Evolutionary conservation across 176 grass and related monocot genomes (phyloP).

Genomic region (Avena atlantica): DNA sequence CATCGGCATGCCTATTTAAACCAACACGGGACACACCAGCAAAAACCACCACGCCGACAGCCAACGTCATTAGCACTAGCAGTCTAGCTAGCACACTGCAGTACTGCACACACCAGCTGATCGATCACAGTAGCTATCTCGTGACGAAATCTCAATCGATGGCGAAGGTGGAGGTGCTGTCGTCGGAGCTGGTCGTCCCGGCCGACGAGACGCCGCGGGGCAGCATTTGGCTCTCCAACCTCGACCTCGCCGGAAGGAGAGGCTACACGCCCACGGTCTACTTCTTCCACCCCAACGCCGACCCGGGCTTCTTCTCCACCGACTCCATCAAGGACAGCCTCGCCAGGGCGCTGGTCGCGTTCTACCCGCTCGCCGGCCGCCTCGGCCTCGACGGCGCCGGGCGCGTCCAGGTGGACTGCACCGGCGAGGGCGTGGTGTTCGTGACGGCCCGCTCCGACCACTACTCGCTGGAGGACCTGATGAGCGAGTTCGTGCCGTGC

Average conservation of each 20-base stretch:
- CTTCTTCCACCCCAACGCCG: slow-evolving; percentile 48
- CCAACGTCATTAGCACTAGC: too few relatives aligned
- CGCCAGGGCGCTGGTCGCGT: slow-evolving; percentile 49
- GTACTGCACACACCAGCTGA: too few relatives aligned
- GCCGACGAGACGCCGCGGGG: not conserved
- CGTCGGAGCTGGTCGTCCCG: too few relatives aligned
- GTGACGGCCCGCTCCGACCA: slow-evolving; percentile 37
- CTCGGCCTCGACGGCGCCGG: slow-evolving; percentile 30
- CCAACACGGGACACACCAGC: too few relatives aligned
- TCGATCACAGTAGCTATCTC: too few relatives aligned
- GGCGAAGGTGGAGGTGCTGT: too few relatives aligned
- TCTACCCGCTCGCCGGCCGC: slow-evolving; percentile 77
- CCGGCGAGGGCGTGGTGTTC: slow-evolving; percentile 63
- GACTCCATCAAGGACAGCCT: slow-evolving; percentile 53
- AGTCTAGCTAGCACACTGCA: too few relatives aligned
- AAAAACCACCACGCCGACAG: too few relatives aligned
- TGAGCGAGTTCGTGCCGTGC: slow-evolving; percentile 57
- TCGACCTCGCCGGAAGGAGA: slow-evolving; percentile 50
- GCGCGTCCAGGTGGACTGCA: slow-evolving; percentile 69
- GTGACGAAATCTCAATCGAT: too few relatives aligned
- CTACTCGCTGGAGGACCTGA: slow-evolving; percentile 49
- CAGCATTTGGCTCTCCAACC: slow-evolving; percentile 73
- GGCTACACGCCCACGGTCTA: slow-evolving; percentile 74
- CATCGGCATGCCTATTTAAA: too few relatives aligned
- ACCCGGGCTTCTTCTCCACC: slow-evolving; percentile 42